A percentile compares a stretch with the other conserved stretches of the same genome.
Conservation (phyloP, 1,139 yeast species). For the Hyphopichia pseudoburtonii region DNA sequence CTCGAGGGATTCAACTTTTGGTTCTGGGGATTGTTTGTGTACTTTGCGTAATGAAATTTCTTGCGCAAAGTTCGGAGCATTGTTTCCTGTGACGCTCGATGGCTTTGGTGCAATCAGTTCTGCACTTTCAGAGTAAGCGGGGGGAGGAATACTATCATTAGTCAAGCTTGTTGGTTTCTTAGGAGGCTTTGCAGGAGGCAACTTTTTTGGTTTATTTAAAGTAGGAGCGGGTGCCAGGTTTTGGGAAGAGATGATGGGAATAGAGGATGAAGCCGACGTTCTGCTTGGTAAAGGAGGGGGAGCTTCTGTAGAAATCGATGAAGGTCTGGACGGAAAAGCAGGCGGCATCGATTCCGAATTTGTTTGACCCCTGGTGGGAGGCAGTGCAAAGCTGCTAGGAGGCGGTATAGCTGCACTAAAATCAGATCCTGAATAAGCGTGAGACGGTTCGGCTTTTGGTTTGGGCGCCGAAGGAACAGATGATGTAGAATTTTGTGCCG, state of each 20-base stretch:
- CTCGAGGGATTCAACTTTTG: no score
- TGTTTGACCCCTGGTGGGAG: no score
- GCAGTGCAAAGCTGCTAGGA: no score
- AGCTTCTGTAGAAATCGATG: no score
- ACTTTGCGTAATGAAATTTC: conserved; percentile 11
- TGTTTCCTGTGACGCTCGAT: conserved; percentile 2
- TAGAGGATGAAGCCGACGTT: conserved; percentile 1
- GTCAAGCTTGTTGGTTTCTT: conserved; percentile 21
- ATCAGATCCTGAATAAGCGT: not conserved
- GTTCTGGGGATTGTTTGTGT: no score
- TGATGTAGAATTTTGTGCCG: not conserved
- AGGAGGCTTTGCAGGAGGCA: conserved; percentile 42
- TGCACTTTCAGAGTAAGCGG: conserved; percentile 16
- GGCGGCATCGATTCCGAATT: conserved; percentile 6
- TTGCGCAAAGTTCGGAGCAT: conserved; percentile 23
- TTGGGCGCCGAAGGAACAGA: no score
- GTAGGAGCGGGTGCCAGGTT: not conserved
- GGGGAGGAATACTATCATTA: conserved; percentile 21
- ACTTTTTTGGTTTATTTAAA: conserved; percentile 15
- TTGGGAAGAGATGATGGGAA: conserved; percentile 3
- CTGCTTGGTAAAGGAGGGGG: conserved; percentile 1
- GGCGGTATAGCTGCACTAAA: conserved; percentile 18
- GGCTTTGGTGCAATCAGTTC: conserved; percentile 1
- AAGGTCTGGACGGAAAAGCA: conserved; percentile 17
- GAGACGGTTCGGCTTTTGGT: no score